Conservation (phyloP, 2,329 filamentous ascomycete species). For the Fusarium illudens region DNA sequence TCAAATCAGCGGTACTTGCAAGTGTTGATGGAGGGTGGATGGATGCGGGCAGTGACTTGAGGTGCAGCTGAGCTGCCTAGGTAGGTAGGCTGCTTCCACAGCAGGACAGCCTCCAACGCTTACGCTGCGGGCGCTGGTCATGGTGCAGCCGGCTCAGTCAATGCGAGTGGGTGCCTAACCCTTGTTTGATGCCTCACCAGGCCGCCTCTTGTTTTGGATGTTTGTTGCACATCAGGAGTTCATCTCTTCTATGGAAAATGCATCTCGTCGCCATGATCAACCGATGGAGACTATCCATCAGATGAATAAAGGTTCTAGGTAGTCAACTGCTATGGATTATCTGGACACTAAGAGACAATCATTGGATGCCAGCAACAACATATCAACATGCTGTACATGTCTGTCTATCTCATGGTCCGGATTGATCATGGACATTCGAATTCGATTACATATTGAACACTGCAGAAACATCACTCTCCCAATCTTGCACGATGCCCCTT, state of each 20-base stretch:
- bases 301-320: too few relatives aligned
- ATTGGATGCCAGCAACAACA: not conserved
- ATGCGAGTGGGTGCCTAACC: constrained; percentile 5
- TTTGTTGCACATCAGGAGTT: not conserved
- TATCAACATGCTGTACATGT: not conserved
- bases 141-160: not conserved
- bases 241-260: not conserved
- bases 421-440: not conserved
- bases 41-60: not conserved
- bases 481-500: too few relatives aligned
- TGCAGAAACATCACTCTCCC: not conserved
- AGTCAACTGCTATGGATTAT: too few relatives aligned
- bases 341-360: not conserved
- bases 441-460: not conserved
- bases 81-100: not conserved
- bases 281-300: too few relatives aligned
- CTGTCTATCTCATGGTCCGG: not conserved
- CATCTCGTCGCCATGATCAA: too few relatives aligned
- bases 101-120: not conserved
- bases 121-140: constrained; percentile 6
- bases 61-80: not conserved
- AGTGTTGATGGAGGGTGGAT: not conserved
- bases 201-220: not conserved
- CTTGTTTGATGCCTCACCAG: not conserved
- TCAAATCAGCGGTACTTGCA: not conserved